A percentile compares a stretch with the other conserved stretches of the same genome.
These are phyloP conservation scores for Kwoniella sp. DNA, from an alignment of 768 basidiomycete species.

Conservation along the genomic window DNA sequence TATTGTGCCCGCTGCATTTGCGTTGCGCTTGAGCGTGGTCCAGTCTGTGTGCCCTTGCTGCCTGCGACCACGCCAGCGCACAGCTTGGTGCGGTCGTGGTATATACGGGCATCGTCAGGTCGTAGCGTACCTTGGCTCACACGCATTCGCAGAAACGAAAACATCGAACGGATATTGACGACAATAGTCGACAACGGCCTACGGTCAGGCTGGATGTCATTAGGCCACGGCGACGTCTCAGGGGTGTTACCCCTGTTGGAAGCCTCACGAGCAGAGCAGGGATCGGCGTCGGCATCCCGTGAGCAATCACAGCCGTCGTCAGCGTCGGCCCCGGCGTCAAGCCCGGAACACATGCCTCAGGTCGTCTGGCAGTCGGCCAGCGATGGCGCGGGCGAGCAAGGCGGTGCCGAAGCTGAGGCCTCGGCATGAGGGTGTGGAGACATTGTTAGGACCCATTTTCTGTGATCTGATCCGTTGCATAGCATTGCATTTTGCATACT, in stretches of 20 bases:
- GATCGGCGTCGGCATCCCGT: conserved; percentile 1
- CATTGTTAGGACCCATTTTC: too few relatives aligned
- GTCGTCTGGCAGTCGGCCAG: too few relatives aligned
- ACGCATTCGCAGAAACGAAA: conserved; percentile 23
- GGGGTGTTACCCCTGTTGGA: conserved; percentile 19
- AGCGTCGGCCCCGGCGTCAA: too few relatives aligned
- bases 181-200: conserved; percentile 40
- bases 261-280: conserved; percentile 7
- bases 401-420: too few relatives aligned
- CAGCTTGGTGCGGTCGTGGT: neutral
- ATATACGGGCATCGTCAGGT: neutral
- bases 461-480: too few relatives aligned
- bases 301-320: neutral
- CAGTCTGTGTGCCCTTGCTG: neutral
- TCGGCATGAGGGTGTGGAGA: too few relatives aligned
- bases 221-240: conserved; percentile 28
- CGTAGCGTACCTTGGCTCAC: neutral
- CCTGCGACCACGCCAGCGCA: neutral
- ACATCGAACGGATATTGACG: conserved; percentile 27
- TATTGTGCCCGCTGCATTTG: neutral
- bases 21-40: too few relatives aligned
- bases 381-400: too few relatives aligned
- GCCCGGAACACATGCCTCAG: too few relatives aligned
- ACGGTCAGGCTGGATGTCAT: conserved; percentile 34
- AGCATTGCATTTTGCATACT: too few relatives aligned